Conservation (phyloP, 805 yeast species). For the Jamesozyma piceae region DNA sequence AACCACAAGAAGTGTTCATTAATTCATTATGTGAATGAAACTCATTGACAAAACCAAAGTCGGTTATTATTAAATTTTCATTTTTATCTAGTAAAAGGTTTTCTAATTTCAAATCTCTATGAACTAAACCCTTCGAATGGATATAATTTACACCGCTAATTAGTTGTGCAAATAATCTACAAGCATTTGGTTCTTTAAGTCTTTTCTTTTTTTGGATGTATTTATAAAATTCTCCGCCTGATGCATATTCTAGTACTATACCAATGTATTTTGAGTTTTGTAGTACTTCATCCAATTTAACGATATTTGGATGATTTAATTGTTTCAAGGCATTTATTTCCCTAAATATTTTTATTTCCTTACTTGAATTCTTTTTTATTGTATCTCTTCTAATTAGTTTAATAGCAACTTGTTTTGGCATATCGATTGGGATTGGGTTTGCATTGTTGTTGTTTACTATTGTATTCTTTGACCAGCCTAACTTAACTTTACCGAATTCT, state of each 20-base stretch:
- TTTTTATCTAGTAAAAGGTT: slow-evolving; percentile 77
- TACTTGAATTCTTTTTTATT: slow-evolving; percentile 73
- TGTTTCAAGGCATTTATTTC: slow-evolving; percentile 86
- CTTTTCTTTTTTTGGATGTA: slow-evolving; percentile 79
- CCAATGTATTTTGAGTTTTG: slow-evolving; percentile 94
- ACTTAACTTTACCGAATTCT: slow-evolving; percentile 94
- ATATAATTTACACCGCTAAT: slow-evolving; percentile 91
- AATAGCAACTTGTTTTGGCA: slow-evolving; percentile 81
- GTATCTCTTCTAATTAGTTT: slow-evolving; percentile 83
- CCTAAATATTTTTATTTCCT: slow-evolving; percentile 81
- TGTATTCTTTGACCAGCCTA: slow-evolving; percentile 79
- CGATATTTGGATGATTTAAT: slow-evolving; percentile 88
- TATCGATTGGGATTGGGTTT: slow-evolving; percentile 9
- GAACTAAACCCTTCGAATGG: slow-evolving; percentile 86
- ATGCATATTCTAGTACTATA: slow-evolving; percentile 90
- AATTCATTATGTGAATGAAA: slow-evolving; percentile 52
- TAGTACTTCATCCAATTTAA: slow-evolving; percentile 81
- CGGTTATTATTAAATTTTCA: slow-evolving; percentile 78
- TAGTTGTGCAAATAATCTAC: slow-evolving; percentile 83
- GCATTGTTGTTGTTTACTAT: slow-evolving; percentile 2
- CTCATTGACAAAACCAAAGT: slow-evolving; percentile 91
- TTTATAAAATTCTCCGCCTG: slow-evolving; percentile 95
- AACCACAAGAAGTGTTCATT: slow-evolving; percentile 93
- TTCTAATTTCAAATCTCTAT: slow-evolving; percentile 85
- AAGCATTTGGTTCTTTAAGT: slow-evolving; percentile 79